Evolutionary conservation across 306 rosid genomes (phyloP), one percentile per base, ranked within the genome.

Genomic region (Luffa acutangula): DNA sequence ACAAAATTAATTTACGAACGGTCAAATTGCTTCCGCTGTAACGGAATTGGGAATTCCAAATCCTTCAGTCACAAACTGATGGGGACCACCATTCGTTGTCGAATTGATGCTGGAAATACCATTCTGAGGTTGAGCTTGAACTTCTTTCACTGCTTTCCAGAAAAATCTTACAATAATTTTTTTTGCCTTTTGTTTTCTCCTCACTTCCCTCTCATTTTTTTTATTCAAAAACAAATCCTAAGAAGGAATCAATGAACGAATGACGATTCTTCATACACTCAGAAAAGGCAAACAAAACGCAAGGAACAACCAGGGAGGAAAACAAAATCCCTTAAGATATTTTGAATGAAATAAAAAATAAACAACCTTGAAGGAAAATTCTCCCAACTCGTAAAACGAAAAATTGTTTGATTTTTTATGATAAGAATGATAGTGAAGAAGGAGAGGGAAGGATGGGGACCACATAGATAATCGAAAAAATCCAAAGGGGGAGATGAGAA

Each of bases 51-150:
- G n/a, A n/a, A n/a, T n/a, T n/a, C n/a, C n/a, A n/a, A n/a, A n/a
- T n/a, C n/a, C n/a, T n/a, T n/a, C n/a, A 62, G 86, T 77, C 52
- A 53, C 70, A 53, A 46, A 36, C n/a, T n/a, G n/a, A 57, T 82
- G 78, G 43, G 76, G 71, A 31, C 67, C 83, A 4, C 86, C 83
- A 43, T 80, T 83, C 20, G 58, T 75, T 20, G 86, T 75, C 14
- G 83, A 75, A 83, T 56, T 63, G 37, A 75, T 65, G 21, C 79
- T 82, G 37, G 69, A 12, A 37, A 56, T 63, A n/a, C 33, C 74
- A 48, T 43, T 48, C 45, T 63, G 81, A 63, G 81, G 48, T 25
- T 78, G 81, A 62, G 81, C 59, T 60, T 83, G 80, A 39, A 83
- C 77, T n/a, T n/a, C 75, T 83, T 13, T 58, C 80, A 33, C 78